These are phyloP conservation scores for Macrophomina tecta DNA, from an alignment of 2,329 filamentous ascomycete species.

Conservation along the genomic window DNA sequence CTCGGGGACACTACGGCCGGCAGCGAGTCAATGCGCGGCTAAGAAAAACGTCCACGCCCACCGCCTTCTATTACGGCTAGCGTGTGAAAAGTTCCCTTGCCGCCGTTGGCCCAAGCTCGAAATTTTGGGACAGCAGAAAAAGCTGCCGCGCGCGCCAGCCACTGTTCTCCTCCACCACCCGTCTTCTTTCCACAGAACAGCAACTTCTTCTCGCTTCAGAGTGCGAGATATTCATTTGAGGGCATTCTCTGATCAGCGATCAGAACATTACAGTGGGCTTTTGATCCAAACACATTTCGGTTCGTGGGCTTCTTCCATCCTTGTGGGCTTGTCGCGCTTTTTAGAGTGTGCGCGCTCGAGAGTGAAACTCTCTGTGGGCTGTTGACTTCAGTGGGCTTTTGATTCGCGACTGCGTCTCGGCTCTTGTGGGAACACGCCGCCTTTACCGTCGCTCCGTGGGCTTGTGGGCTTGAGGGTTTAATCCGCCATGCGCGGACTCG, in stretches of 20 bases:
- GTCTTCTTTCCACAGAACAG: slow-evolving; percentile 31
- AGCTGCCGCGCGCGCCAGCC: slow-evolving; percentile 27
- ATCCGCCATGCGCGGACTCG: slow-evolving; percentile 49
- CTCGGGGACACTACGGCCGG: slow-evolving; percentile 4
- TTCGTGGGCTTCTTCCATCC: slow-evolving; percentile 36
- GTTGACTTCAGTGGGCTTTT: slow-evolving; percentile 44
- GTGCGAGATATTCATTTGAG: slow-evolving; percentile 14
- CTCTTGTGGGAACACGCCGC: slow-evolving; percentile 60
- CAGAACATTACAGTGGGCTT: slow-evolving; percentile 42
- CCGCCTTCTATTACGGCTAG: slow-evolving; percentile 3
- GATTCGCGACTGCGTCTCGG: slow-evolving; percentile 45
- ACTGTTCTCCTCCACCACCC: slow-evolving; percentile 29
- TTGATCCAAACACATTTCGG: slow-evolving; percentile 41
- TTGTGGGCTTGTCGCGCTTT: slow-evolving; percentile 41
- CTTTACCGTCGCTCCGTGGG: slow-evolving; percentile 54
- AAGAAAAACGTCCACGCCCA: background rate
- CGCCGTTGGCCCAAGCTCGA: slow-evolving; percentile 28
- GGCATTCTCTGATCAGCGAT: slow-evolving; percentile 33
- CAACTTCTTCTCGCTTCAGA: slow-evolving; percentile 32
- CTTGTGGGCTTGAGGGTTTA: slow-evolving; percentile 49
- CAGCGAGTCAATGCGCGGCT: background rate
- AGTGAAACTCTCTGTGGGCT: slow-evolving; percentile 49
- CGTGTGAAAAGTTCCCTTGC: background rate
- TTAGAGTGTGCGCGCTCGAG: slow-evolving; percentile 45
- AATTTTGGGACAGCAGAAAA: slow-evolving; percentile 28